These are phyloP conservation scores for Myriosclerotinia scirpicola DNA, from an alignment of 2,329 filamentous ascomycete genomes.

Conservation along the genomic window DNA sequence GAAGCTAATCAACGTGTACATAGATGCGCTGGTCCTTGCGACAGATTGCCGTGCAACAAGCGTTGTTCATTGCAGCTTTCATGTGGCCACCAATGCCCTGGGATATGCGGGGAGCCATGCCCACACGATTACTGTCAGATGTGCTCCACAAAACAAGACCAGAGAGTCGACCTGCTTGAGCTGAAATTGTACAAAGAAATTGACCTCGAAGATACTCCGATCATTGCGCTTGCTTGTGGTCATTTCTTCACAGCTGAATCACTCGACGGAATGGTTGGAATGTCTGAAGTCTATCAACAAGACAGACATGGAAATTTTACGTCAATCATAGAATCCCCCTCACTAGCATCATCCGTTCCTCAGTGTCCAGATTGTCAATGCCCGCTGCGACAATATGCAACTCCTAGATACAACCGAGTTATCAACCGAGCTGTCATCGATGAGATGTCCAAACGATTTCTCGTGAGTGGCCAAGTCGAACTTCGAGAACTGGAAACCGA, in stretches of 20 bases:
- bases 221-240: slow-evolving; percentile 61
- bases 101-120: slow-evolving; percentile 64
- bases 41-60: slow-evolving; percentile 63
- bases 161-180: slow-evolving; percentile 57
- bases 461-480: slow-evolving; percentile 37
- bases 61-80: slow-evolving; percentile 54
- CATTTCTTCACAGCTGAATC: slow-evolving; percentile 61
- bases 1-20: neutral
- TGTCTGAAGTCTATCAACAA: slow-evolving; percentile 44
- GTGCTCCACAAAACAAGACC: slow-evolving; percentile 49
- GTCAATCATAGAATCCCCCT: slow-evolving; percentile 35
- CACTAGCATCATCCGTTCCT: slow-evolving; percentile 36
- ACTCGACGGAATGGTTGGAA: slow-evolving; percentile 58
- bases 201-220: slow-evolving; percentile 58
- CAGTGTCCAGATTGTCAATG: slow-evolving; percentile 41
- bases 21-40: slow-evolving; percentile 63
- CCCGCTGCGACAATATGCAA: slow-evolving; percentile 41
- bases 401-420: slow-evolving; percentile 43
- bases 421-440: slow-evolving; percentile 44
- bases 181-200: slow-evolving; percentile 56
- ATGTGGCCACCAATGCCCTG: slow-evolving; percentile 65
- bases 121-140: slow-evolving; percentile 56
- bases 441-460: slow-evolving; percentile 43
- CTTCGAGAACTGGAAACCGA: slow-evolving; percentile 35
- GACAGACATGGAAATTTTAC: slow-evolving; percentile 36